These are phyloP conservation scores for Panaeolus cyanescens DNA, from an alignment of 768 basidiomycete genomes.

Conservation along the genomic window DNA sequence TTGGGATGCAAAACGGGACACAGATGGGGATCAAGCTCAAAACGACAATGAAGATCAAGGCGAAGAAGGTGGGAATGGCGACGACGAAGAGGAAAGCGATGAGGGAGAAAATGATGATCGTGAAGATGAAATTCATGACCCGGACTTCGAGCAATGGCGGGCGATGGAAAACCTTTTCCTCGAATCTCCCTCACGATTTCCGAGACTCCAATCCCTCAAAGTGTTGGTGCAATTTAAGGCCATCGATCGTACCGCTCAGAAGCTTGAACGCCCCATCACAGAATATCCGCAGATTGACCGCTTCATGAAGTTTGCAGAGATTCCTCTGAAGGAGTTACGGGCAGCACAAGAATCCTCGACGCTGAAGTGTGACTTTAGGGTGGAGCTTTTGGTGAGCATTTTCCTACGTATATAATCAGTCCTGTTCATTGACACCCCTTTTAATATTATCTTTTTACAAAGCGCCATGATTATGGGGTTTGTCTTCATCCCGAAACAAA, in stretches of 20 bases:
- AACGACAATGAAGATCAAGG: too few relatives aligned
- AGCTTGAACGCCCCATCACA: neutral
- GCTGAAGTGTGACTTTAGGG: neutral
- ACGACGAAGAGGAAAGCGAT: too few relatives aligned
- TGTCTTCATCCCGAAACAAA: too few relatives aligned
- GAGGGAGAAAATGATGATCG: too few relatives aligned
- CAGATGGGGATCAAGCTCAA: too few relatives aligned
- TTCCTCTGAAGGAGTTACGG: neutral
- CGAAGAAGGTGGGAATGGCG: too few relatives aligned
- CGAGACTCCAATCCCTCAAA: neutral
- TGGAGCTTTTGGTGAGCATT: neutral
- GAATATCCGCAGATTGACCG: neutral
- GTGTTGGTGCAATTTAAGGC: neutral
- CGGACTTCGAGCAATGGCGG: neutral
- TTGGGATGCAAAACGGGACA: neutral
- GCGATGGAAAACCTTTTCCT: neutral
- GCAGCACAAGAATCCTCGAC: neutral
- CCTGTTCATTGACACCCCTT: too few relatives aligned
- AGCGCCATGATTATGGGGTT: too few relatives aligned
- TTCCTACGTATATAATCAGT: too few relatives aligned
- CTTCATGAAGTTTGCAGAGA: neutral
- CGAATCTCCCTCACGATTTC: neutral
- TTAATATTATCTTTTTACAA: too few relatives aligned
- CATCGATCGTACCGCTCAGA: neutral
- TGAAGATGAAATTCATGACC: neutral